Evolutionary conservation across 2,329 filamentous ascomycete species (phyloP).

Genomic region (Lithohypha guttulata): DNA sequence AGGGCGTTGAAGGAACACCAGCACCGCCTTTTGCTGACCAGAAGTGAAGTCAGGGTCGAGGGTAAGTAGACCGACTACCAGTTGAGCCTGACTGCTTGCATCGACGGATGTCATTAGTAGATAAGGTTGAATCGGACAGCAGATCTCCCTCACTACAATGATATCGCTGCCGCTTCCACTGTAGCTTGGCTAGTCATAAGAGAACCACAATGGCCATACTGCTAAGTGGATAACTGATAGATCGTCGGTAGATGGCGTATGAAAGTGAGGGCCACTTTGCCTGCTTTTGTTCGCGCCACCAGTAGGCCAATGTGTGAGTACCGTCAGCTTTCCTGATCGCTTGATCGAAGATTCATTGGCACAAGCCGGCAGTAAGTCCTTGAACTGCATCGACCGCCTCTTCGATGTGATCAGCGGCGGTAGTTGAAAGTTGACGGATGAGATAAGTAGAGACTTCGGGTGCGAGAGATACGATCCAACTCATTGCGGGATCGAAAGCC

Average conservation of each 20-base stretch:
- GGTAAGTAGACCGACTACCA: background rate
- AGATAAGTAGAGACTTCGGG: constrained; percentile 25
- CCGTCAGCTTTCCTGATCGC: background rate
- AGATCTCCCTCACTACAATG: constrained; percentile 23
- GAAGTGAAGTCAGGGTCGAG: constrained; percentile 23
- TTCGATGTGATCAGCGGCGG: constrained; percentile 33
- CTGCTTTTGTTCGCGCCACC: constrained; percentile 25
- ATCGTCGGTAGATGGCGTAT: constrained; percentile 31
- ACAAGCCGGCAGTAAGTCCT: constrained; percentile 3
- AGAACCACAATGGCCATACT: constrained; percentile 29
- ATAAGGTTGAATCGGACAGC: constrained; percentile 26
- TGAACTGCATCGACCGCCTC: constrained; percentile 22
- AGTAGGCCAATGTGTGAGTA: constrained; percentile 31
- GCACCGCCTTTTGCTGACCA: constrained; percentile 29
- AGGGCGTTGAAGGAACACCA: constrained; percentile 23
- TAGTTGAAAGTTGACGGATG: constrained; percentile 26
- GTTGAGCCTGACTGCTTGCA: constrained; percentile 6
- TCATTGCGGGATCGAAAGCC: constrained; percentile 26
- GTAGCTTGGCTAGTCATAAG: constrained; percentile 34
- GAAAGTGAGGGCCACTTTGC: constrained; percentile 28
- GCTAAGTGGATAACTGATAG: constrained; percentile 30
- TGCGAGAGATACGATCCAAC: constrained; percentile 23
- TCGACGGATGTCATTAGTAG: too few species aligned
- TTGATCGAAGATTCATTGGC: constrained; percentile 2
- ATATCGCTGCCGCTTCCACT: constrained; percentile 29